A percentile compares a stretch with the other conserved stretches of the same genome.
Conservation (phyloP, 139 green algal genomes). For the Ettlia oleoabundans region DNA sequence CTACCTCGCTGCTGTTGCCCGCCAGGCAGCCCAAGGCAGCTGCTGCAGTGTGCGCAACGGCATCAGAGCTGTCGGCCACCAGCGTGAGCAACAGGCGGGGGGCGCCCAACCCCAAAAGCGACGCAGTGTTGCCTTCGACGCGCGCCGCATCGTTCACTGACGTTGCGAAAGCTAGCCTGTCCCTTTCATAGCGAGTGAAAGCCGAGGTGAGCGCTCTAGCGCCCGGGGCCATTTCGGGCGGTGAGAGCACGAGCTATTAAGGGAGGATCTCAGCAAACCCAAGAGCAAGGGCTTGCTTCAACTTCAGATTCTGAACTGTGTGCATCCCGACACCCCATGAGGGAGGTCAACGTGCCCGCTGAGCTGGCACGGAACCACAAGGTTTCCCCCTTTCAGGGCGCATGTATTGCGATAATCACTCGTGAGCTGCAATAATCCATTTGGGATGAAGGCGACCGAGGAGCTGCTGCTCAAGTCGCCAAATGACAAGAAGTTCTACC, state of each 20-base stretch:
- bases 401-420: too few species aligned
- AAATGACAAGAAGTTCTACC: conserved; percentile 77
- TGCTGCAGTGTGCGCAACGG: conserved; percentile 2
- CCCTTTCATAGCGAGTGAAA: conserved; percentile 7
- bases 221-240: neutral
- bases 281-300: too few species aligned
- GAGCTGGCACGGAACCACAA: too few species aligned
- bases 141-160: conserved; percentile 6
- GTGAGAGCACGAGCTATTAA: too few species aligned
- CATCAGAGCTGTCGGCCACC: neutral
- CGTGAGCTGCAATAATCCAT: too few species aligned
- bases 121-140: conserved; percentile 7
- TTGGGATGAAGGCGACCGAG: neutral
- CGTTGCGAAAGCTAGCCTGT: conserved; percentile 2
- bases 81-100: conserved; percentile 22
- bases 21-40: conserved; percentile 30
- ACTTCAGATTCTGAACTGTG: too few species aligned
- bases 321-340: too few species aligned
- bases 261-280: too few species aligned
- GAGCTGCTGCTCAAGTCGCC: conserved; percentile 42
- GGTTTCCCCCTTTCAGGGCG: too few species aligned
- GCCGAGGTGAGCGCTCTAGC: neutral
- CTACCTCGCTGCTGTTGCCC: neutral
- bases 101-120: neutral
- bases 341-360: too few species aligned